These are phyloP conservation scores for Cladorrhinum sp. DNA, from an alignment of 2,329 filamentous ascomycete genomes.

Conservation along the genomic window DNA sequence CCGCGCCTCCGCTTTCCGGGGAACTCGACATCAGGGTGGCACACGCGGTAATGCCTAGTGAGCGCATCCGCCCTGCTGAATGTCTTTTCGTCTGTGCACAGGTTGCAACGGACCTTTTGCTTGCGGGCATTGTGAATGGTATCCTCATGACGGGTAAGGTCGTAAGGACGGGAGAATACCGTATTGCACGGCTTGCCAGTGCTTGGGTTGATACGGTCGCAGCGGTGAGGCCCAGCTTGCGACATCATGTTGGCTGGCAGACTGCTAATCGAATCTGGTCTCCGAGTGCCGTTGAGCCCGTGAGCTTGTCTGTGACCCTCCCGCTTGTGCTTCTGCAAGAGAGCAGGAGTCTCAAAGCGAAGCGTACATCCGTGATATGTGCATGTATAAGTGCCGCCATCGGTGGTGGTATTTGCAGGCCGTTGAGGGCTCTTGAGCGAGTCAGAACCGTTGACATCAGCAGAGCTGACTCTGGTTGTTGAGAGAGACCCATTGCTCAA, in stretches of 20 bases:
- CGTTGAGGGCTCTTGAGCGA: constrained; percentile 39
- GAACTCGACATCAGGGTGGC: constrained; percentile 83
- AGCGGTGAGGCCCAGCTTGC: constrained; percentile 90
- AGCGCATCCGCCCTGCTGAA: constrained; percentile 94
- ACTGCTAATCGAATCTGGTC: constrained; percentile 35
- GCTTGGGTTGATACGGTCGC: constrained; percentile 88
- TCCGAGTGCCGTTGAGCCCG: constrained; percentile 41
- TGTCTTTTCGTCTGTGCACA: constrained; percentile 95
- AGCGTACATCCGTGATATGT: constrained; percentile 88
- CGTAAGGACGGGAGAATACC: constrained; percentile 91
- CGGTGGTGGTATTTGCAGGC: constrained; percentile 64
- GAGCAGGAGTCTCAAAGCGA: constrained; percentile 81
- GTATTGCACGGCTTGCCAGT: constrained; percentile 95
- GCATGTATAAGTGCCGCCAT: constrained; percentile 90
- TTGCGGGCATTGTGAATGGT: constrained; percentile 95
- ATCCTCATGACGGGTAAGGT: constrained; percentile 92
- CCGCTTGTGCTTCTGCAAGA: constrained; percentile 92
- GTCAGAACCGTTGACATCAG: constrained; percentile 39
- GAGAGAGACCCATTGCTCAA: constrained; percentile 32
- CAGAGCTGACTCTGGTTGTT: constrained; percentile 42
- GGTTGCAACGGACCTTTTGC: constrained; percentile 87
- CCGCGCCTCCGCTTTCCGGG: constrained; percentile 57
- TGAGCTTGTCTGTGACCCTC: constrained; percentile 83
- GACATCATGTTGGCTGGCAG: constrained; percentile 66
- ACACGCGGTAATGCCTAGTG: constrained; percentile 90